Evolutionary conservation across 495 filamentous ascomycete genomes (phyloP).

Genomic region (Penicillium tannophilum): DNA sequence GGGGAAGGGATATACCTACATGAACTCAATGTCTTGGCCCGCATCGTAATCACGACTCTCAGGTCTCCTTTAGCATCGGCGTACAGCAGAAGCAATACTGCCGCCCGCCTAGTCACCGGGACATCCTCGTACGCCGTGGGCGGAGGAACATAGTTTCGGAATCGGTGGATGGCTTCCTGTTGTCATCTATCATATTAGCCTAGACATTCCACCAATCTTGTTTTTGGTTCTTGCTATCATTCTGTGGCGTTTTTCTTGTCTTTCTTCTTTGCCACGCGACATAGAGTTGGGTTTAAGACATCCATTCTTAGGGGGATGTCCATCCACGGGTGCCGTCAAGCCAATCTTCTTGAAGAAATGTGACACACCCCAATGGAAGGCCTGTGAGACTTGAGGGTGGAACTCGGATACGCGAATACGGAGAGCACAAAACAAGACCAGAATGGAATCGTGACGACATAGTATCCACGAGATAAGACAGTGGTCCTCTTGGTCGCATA

Average conservation of each 20-base stretch:
- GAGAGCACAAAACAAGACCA: not conserved
- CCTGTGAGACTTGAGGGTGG: conserved; percentile 8
- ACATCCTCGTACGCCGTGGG: conserved; percentile 62
- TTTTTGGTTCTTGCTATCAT: not conserved
- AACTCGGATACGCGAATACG: conserved; percentile 2
- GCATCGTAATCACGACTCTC: conserved; percentile 82
- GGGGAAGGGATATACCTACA: conserved; percentile 37
- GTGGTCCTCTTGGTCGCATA: not conserved
- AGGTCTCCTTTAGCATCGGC: conserved; percentile 77
- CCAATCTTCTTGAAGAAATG: not conserved
- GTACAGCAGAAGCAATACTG: conserved; percentile 83
- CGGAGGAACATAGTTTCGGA: conserved; percentile 69
- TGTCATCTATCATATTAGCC: conserved; percentile 31
- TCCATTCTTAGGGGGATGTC: conserved; percentile 15
- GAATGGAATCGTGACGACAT: not conserved
- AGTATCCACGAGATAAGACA: not conserved
- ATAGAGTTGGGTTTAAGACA: conserved; percentile 15
- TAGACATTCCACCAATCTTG: not conserved
- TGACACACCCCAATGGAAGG: not conserved
- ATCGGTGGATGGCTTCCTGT: conserved; percentile 74
- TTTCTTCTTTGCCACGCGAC: conserved; percentile 14
- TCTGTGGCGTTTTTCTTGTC: not conserved
- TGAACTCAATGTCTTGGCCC: conserved; percentile 70
- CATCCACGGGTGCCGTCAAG: conserved; percentile 17
- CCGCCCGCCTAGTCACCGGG: conserved; percentile 72